Evolutionary conservation across 1,139 yeast genomes (phyloP), one percentile per base, ranked within the genome.

Genomic region (Suhomyces wounanorum): DNA sequence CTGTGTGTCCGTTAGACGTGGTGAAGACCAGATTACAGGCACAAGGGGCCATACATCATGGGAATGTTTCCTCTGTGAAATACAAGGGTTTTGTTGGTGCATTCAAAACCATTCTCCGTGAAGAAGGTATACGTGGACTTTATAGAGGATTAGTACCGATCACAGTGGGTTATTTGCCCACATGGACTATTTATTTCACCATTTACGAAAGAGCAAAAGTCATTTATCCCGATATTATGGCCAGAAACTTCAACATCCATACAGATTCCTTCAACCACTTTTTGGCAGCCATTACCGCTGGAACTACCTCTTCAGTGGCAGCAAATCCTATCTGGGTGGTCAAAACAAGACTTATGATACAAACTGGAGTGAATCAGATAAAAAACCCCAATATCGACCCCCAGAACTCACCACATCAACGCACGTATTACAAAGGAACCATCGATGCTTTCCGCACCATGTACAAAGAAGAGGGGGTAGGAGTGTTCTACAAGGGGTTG

Each of bases 311-410:
- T 3, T 87, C 97, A 0, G 76, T 90, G n/a, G 72, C 86, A 9
- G 95, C 97, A 0, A 95, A 94, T 67, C 99, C 99, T 8, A 89
- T 94, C 35, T 94, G 99, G 99, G 98, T 94, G 31, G 90, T 94
- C 39, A 94, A 94, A 66, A 94, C 99, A 1, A 73, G 99, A 61
- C 72, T 94, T 47, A 94, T 94, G 98, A 77, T 92, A 38, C 98
- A 92, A 68, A 84, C 86, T 38, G 84, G 81, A 16, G 56, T 56
- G 38, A 52, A 46, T n/a, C 45, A 36, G n/a, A 54, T 52, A 8
- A 50, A 50, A 26, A 50, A 55, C 8, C 11, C 33, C 35, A 46
- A 53, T 54, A 52, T 56, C 41, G 51, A 62, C 43, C 56, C 66
- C 33, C 46, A 39, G 31, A 44, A 44, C 43, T 46, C 31, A 23